Evolutionary conservation across 1,139 yeast genomes (phyloP).

Genomic region (Entelexis sorbosivorans): DNA sequence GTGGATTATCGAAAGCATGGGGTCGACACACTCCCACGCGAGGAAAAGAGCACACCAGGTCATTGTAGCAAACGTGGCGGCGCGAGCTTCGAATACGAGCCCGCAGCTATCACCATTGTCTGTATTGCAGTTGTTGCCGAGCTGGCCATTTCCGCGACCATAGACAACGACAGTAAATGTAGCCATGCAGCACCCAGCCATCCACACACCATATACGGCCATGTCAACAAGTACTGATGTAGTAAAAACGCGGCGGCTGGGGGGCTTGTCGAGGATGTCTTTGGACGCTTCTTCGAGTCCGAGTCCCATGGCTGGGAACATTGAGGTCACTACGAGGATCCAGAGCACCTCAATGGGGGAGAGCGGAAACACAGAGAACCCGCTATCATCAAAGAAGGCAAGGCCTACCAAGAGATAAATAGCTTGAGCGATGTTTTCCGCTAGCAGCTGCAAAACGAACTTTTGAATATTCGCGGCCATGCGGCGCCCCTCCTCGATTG

Average conservation of each 20-base stretch:
- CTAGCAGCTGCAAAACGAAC: constrained; percentile 67
- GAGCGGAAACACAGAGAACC: constrained; percentile 60
- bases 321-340: constrained; percentile 68
- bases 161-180: constrained; percentile 57
- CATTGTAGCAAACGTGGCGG: constrained; percentile 73
- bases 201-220: constrained; percentile 60
- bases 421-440: constrained; percentile 73
- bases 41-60: constrained; percentile 82
- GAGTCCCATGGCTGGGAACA: constrained; percentile 83
- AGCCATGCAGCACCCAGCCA: constrained; percentile 63
- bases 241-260: constrained; percentile 53
- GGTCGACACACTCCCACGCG: constrained; percentile 86
- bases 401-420: constrained; percentile 59
- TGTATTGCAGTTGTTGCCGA: constrained; percentile 58
- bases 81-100: constrained; percentile 66
- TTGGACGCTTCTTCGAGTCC: constrained; percentile 60
- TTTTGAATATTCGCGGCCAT: constrained; percentile 75
- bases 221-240: constrained; percentile 63
- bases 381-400: constrained; percentile 51
- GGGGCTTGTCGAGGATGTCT: constrained; percentile 57
- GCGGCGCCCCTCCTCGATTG: constrained; percentile 73
- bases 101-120: constrained; percentile 37
- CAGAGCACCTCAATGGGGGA: constrained; percentile 73
- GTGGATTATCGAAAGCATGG: constrained; percentile 43
- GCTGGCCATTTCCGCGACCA: constrained; percentile 49